A percentile compares a stretch with the other conserved stretches of the same genome.
phyloP scores from a whole-genome alignment of 108 stramenopile genomes.

The Chaetoceros tenuissimus region DNA sequence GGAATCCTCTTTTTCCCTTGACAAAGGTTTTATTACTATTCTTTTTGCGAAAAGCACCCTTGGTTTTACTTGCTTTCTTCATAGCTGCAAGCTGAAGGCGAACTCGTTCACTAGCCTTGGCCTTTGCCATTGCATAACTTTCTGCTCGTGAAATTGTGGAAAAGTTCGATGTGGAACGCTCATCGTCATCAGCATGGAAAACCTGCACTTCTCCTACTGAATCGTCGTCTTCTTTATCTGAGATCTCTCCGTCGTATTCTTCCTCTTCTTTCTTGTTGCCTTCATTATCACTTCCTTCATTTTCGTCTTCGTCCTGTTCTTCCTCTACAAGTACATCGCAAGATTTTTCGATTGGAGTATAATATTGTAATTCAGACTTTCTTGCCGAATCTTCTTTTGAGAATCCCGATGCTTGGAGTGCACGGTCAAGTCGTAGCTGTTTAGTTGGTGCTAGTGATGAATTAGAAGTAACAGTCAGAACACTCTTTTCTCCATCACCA shows the following conservation, averaged over 20 bases:
- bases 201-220: constrained; percentile 3
- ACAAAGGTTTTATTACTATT: constrained; percentile 78
- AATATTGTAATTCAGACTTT: constrained; percentile 71
- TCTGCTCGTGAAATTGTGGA: constrained; percentile 25
- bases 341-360: constrained; percentile 16
- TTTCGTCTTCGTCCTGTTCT: constrained; percentile 16
- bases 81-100: constrained; percentile 57
- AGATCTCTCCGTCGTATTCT: constrained; percentile 10
- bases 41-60: constrained; percentile 66
- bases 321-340: constrained; percentile 28
- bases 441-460: constrained; percentile 25
- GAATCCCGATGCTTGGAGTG: constrained; percentile 72
- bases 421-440: constrained; percentile 65
- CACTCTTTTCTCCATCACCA: constrained; percentile 7
- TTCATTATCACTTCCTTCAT: constrained; percentile 9
- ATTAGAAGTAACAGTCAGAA: neutral
- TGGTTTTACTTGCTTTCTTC: constrained; percentile 44
- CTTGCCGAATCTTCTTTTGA: constrained; percentile 56
- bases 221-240: constrained; percentile 13
- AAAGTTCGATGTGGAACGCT: constrained; percentile 19
- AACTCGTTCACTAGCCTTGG: constrained; percentile 61
- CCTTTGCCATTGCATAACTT: constrained; percentile 45
- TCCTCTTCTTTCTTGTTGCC: constrained; percentile 1
- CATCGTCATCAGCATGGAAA: constrained; percentile 9
- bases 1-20: constrained; percentile 73